Base-by-base conservation (phyloP, 106 monocot species). In the Platanthera zijinensis region DNA sequence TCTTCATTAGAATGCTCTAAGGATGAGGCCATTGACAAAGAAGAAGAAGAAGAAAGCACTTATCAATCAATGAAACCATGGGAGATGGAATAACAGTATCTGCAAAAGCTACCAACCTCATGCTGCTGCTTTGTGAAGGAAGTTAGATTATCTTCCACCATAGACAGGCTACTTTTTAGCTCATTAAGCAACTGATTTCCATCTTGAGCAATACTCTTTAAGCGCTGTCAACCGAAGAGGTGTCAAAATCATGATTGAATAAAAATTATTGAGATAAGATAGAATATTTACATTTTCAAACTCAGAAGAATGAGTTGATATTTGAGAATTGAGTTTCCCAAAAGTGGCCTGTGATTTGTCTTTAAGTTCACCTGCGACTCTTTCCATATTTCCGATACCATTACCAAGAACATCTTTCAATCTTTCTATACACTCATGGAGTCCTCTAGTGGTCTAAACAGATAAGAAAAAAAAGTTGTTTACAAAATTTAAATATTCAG, bases 121-220 rank as follows among this genome's bases (percentile, higher is more conserved):
- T 57, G 56, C 32, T 78, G 78, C 80, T 85, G 75, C 47, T 78
- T 73, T 53, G 86, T 57, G 77, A 90, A 92, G 79, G 72, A 57
- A 73, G 72, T 69, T 66, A 95, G 49, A 76, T 82, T 83, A 61
- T 88, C 80, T 66, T 90, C 88, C 82, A 90, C 88, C 48, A 83
- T 77, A 32, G 80, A 69, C 3, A 95, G 78, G 52, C 68, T 80
- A 15, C 5, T 69, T 51, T 86, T 81, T 71, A 95, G 88, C 78
- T 86, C 85, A 77, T 68, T 74, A 76, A 95, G 81, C 76, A 95
- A 71, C 48, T 84, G 69, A 72, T 90, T 81, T 52, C 90, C 95
- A 62, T 88, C 85, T 19, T 73, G 68, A 46, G 82, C 80, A 69
- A 92, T 84, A 8, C 57, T 80, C 70, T 87, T 84, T 52, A 92